Percentiles rank a stretch among this genome's conserved stretches.
phyloP scores from a whole-genome alignment of 805 yeast genomes.

The Ogataea polymorpha region DNA sequence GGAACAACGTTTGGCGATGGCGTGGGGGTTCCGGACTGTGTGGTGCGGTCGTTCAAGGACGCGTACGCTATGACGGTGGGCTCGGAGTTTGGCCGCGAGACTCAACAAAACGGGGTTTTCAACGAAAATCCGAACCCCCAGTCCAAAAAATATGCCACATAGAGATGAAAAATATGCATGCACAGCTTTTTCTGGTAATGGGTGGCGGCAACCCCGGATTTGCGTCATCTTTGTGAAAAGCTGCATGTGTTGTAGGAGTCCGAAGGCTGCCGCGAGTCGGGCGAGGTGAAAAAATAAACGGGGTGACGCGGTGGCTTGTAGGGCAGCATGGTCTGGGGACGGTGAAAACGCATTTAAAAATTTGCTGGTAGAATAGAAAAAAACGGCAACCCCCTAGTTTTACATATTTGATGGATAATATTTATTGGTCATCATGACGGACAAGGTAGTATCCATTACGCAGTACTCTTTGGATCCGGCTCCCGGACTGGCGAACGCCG shows the following conservation, averaged over 20 bases:
- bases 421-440: conserved; percentile 6
- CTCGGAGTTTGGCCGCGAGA: not conserved
- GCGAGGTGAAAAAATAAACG: conserved; percentile 2
- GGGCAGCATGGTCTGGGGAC: not conserved
- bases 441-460: conserved; percentile 8
- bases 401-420: not conserved
- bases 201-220: conserved; percentile 1
- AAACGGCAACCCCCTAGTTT: conserved; percentile 11
- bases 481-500: not conserved
- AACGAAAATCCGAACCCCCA: conserved; percentile 3
- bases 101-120: conserved; percentile 4
- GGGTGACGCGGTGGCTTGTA: conserved; percentile 9
- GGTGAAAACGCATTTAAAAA: conserved; percentile 1
- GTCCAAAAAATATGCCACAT: not conserved
- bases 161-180: not conserved
- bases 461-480: conserved; percentile 5
- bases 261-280: conserved; percentile 1
- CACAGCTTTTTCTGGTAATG: not conserved
- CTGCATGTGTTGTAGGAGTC: conserved; percentile 7
- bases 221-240: not conserved
- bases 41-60: conserved; percentile 56
- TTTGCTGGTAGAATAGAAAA: conserved; percentile 10
- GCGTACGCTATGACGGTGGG: conserved; percentile 38
- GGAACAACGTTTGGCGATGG: conserved; percentile 82
- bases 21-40: conserved; percentile 88